phyloP scores from a whole-genome alignment of 148 eudicot species.

The Polygonum maritimum region DNA sequence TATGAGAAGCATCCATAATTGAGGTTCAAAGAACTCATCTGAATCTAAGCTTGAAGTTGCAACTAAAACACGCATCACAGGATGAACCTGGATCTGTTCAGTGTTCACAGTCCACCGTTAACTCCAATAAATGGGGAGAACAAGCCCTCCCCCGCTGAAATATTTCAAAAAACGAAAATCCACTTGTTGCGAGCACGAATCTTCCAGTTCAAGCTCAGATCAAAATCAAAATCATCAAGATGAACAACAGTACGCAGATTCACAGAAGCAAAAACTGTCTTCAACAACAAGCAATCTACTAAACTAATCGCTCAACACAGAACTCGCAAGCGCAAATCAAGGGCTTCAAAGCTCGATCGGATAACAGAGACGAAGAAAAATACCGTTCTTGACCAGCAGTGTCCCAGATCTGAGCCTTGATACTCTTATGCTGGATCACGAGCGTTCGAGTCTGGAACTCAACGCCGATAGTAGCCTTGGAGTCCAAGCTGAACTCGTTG shows the following conservation, averaged over 20 bases:
- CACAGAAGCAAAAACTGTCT: neutral
- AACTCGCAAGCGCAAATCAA: neutral
- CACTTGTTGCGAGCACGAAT: neutral
- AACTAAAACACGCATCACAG: neutral
- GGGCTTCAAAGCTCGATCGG: neutral
- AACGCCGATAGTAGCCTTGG: conserved; percentile 76
- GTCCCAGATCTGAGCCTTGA: conserved; percentile 93
- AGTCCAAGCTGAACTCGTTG: conserved; percentile 71
- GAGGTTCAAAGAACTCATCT: neutral
- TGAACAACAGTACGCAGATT: neutral
- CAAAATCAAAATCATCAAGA: neutral
- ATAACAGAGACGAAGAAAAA: neutral
- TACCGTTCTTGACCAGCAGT: conserved; percentile 88
- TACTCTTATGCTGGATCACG: conserved; percentile 48
- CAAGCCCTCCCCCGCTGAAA: neutral
- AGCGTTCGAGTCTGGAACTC: conserved; percentile 78
- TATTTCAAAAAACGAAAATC: neutral
- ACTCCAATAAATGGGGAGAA: neutral
- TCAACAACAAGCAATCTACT: neutral
- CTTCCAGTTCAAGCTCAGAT: neutral
- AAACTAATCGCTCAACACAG: neutral
- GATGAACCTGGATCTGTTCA: neutral
- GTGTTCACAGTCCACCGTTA: neutral
- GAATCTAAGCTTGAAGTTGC: neutral
- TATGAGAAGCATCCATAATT: neutral